A percentile compares a stretch with the other conserved stretches of the same genome.
These are phyloP conservation scores for Phytophthora palmivora DNA, from an alignment of 352 stramenopile genomes.

Conservation along the genomic window DNA sequence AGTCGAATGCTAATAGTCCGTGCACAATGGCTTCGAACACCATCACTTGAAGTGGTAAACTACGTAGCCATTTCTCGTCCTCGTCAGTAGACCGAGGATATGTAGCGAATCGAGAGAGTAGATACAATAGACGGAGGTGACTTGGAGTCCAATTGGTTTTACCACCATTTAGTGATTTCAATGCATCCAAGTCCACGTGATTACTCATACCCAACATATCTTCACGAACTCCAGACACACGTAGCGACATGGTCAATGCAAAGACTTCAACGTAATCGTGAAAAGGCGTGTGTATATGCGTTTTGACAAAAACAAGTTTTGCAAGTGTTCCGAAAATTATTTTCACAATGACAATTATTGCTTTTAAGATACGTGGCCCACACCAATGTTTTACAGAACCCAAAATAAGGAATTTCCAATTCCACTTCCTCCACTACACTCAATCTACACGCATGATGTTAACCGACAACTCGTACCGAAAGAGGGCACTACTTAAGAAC, in stretches of 20 bases:
- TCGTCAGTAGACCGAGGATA: slow-evolving; percentile 88
- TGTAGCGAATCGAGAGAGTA: slow-evolving; percentile 96
- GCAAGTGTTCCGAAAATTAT: too few relatives aligned
- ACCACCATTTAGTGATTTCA: not conserved
- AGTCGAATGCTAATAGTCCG: slow-evolving; percentile 96
- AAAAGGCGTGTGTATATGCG: slow-evolving; percentile 20
- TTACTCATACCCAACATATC: slow-evolving; percentile 45
- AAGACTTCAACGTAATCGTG: slow-evolving; percentile 17
- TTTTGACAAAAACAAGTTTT: too few relatives aligned
- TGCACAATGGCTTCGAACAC: slow-evolving; percentile 97
- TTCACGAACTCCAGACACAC: slow-evolving; percentile 35
- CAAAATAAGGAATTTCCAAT: too few relatives aligned
- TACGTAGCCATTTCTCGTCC: slow-evolving; percentile 96
- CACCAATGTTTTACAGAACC: too few relatives aligned
- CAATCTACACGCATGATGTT: too few relatives aligned
- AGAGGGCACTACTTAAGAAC: too few relatives aligned
- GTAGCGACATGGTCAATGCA: slow-evolving; percentile 20
- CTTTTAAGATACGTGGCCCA: too few relatives aligned
- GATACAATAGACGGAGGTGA: slow-evolving; percentile 96
- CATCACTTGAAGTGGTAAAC: slow-evolving; percentile 95
- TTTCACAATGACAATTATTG: too few relatives aligned
- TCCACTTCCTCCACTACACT: too few relatives aligned
- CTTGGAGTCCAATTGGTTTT: slow-evolving; percentile 78
- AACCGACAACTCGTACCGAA: too few relatives aligned
- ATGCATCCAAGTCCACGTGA: slow-evolving; percentile 8